A percentile compares a stretch with the other conserved stretches of the same genome.
These are phyloP conservation scores for Fusarium clavum DNA, from an alignment of 2,329 filamentous ascomycete genomes.

Conservation along the genomic window DNA sequence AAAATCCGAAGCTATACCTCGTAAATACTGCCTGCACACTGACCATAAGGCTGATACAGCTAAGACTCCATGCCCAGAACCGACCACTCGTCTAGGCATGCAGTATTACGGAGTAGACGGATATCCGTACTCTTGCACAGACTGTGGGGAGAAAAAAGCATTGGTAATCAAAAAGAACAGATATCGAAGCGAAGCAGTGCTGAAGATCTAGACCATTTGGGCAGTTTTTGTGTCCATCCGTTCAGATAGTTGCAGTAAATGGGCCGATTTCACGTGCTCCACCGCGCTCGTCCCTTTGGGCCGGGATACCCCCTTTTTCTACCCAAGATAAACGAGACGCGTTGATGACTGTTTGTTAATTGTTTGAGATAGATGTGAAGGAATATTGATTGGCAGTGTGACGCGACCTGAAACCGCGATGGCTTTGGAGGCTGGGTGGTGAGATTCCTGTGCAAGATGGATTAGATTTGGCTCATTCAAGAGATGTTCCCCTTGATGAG, in stretches of 20 bases:
- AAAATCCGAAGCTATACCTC: neutral
- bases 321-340: neutral
- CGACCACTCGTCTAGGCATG: neutral
- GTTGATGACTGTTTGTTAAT: neutral
- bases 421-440: neutral
- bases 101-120: neutral
- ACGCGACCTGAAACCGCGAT: neutral
- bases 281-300: conserved; percentile 1
- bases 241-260: conserved; percentile 19
- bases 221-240: conserved; percentile 9
- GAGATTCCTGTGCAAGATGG: neutral
- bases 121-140: neutral
- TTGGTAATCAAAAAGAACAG: conserved; percentile 10
- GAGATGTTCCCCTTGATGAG: too few species aligned
- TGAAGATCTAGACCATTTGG: conserved; percentile 16
- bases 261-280: conserved; percentile 28
- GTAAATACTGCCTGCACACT: neutral
- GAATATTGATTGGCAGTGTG: too few species aligned
- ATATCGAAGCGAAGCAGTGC: neutral
- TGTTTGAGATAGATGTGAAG: neutral
- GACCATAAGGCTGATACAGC: conserved; percentile 17
- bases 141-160: neutral
- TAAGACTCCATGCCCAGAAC: neutral
- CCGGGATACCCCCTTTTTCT: conserved; percentile 2
- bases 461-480: too few species aligned